Base-by-base conservation (phyloP, 2,329 filamentous ascomycete species). In the Periconia macrospinosa region DNA sequence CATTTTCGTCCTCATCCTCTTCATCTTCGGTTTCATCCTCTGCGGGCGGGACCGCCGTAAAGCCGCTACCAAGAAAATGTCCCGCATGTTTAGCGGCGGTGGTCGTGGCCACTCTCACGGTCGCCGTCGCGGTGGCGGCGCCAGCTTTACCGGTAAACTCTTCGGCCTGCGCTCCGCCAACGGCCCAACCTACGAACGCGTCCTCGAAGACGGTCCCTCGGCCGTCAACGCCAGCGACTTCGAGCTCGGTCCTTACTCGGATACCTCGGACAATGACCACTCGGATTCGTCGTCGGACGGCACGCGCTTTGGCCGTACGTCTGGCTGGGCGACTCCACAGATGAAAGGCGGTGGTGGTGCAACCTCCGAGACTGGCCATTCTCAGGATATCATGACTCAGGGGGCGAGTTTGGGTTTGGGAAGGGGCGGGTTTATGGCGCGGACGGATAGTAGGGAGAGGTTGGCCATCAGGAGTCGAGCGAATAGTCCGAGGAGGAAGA, bases 371-470 rank as follows among this genome's bases (percentile, higher is more conserved):
- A 20, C 56, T 14, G 56, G 54, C 23, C 23, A 27, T 27, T 27
- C 23, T 7, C 45, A 51, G 15, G 66, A 71, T 48, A 49, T 70
- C 19, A 40, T 68, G 23, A 47, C 55, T 10, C 70, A 73, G 45
- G 75, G 71, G 0, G 61, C 61, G 1, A 68, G 65, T 2, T 46
- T 73, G 19, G 75, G 71, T 48, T 63, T 66, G 56, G 68, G 53
- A 51, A 75, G 91, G 40, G 86, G 84, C 45, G 92, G 92, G 1
- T 72, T 97, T 58, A 86, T 90, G 50, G 84, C 91, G 2, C 80
- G 93, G 61, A 95, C 90, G 0, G 93, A 97, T 69, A 96, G 91
- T 69, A 81, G 91, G 49, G 94, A 97, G 69, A 82, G 90, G 53
- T 75, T 97, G 37, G 80, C 83, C 15, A 81, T 79, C 14, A 84